Conservation (phyloP, 257 asterid species). For the Jacaranda copaia region DNA sequence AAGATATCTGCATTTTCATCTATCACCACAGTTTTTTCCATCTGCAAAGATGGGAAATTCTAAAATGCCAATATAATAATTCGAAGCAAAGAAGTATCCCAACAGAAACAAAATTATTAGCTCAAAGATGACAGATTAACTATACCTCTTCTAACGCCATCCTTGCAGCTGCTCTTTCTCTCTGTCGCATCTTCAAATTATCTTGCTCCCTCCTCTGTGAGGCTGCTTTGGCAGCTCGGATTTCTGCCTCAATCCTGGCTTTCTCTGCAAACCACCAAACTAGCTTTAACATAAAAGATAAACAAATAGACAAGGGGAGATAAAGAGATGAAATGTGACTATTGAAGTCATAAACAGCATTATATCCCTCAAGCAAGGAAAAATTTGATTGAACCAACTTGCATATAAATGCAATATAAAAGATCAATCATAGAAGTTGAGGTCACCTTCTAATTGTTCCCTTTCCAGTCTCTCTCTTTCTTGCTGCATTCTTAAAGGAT, state of each 20-base stretch:
- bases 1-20: constrained; percentile 47
- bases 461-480: constrained; percentile 67
- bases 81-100: neutral
- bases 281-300: neutral
- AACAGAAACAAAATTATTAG: neutral
- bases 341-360: too few relatives aligned
- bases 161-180: constrained; percentile 71
- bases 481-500: constrained; percentile 51
- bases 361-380: too few relatives aligned
- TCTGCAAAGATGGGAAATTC: constrained; percentile 39
- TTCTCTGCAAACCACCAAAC: constrained; percentile 55
- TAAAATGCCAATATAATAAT: neutral
- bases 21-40: constrained; percentile 54
- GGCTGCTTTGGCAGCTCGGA: constrained; percentile 67
- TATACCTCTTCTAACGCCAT: constrained; percentile 63
- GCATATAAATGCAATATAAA: constrained; percentile 1
- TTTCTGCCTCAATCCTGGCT: constrained; percentile 66
- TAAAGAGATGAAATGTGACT: neutral
- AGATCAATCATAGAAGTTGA: neutral
- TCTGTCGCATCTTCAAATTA: constrained; percentile 51
- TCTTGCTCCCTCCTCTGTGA: constrained; percentile 44
- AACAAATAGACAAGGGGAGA: neutral
- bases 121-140: neutral
- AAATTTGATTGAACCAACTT: neutral
- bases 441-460: constrained; percentile 66